A percentile compares a stretch with the other conserved stretches of the same genome.
phyloP scores from a whole-genome alignment of 331 rosid genomes.

The Ulmus americana region DNA sequence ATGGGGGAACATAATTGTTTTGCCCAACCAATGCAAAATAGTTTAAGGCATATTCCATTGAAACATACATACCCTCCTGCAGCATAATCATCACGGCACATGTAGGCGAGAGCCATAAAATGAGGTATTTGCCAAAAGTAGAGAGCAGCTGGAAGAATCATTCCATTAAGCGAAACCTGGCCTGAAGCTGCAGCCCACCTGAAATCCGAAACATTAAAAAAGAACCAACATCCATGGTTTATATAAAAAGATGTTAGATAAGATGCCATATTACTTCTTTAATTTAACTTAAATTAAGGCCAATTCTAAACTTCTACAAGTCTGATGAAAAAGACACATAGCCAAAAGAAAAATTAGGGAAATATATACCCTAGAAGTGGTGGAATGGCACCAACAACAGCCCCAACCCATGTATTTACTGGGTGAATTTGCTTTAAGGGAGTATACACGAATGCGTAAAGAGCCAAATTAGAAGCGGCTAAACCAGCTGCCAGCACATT shows the following conservation, averaged over 20 bases:
- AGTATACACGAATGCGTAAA: constrained; percentile 84
- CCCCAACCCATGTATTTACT: constrained; percentile 95
- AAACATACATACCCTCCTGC: constrained; percentile 72
- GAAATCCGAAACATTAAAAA: constrained; percentile 18
- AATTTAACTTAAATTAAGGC: neutral
- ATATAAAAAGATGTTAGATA: neutral
- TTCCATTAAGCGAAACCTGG: constrained; percentile 60
- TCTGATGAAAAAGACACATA: neutral
- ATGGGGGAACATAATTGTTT: constrained; percentile 1
- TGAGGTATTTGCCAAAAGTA: constrained; percentile 98
- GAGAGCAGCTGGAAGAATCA: constrained; percentile 91
- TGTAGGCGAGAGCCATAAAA: constrained; percentile 94
- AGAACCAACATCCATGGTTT: neutral
- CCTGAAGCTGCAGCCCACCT: constrained; percentile 94
- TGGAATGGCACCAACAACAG: constrained; percentile 94
- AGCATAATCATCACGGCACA: constrained; percentile 86
- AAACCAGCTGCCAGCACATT: constrained; percentile 96
- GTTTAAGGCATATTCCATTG: neutral
- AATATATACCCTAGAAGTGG: constrained; percentile 83
- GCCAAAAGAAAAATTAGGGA: constrained; percentile 1
- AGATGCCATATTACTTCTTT: neutral
- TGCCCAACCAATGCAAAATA: neutral
- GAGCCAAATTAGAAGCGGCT: constrained; percentile 76
- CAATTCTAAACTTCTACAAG: neutral
- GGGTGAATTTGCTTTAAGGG: constrained; percentile 97